Conservation (phyloP, 352 stramenopile species). For the Globisporangium emineosum region DNA sequence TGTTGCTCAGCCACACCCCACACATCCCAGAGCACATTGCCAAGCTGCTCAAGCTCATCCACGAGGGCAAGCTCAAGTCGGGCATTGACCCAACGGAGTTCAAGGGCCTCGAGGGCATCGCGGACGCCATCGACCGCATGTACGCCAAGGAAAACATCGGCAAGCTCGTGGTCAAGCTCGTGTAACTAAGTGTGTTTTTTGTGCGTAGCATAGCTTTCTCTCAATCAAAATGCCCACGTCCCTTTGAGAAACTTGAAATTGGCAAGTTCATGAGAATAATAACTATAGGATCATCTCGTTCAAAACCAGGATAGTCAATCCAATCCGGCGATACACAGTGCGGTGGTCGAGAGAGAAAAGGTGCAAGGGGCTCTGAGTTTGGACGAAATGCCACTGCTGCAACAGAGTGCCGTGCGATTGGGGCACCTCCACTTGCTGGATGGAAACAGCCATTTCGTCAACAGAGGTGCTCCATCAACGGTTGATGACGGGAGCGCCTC, state of each 20-base stretch:
- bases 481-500: too few species aligned
- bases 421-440: not conserved
- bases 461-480: not conserved
- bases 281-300: too few species aligned
- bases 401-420: not conserved
- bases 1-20: conserved; percentile 28
- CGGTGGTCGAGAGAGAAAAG: not conserved
- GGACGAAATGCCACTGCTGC: not conserved
- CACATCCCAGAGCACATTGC: conserved; percentile 34
- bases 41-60: conserved; percentile 37
- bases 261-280: too few species aligned
- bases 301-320: too few species aligned
- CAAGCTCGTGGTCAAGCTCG: conserved; percentile 64
- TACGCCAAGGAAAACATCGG: conserved; percentile 51
- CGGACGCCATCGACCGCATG: conserved; percentile 46
- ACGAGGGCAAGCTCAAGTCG: conserved; percentile 37
- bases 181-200: too few species aligned
- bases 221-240: too few species aligned
- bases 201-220: too few species aligned
- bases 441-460: not conserved
- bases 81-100: conserved; percentile 33
- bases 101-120: conserved; percentile 46
- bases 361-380: not conserved
- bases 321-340: too few species aligned
- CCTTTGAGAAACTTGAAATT: too few species aligned